Conservation (phyloP, 2,329 filamentous ascomycete species). For the Davidsoniella australis region DNA sequence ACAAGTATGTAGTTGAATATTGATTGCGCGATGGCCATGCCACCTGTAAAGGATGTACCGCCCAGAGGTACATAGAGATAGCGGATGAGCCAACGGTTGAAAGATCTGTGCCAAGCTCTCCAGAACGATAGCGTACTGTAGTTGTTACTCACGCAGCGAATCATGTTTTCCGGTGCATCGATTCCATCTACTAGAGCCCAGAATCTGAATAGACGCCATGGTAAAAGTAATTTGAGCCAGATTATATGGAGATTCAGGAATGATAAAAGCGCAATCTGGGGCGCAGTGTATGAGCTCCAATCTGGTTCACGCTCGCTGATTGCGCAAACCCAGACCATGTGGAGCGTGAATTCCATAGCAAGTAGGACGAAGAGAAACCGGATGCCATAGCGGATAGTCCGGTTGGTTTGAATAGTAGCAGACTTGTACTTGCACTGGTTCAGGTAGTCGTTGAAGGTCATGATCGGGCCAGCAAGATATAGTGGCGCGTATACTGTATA, state of each 20-base stretch:
- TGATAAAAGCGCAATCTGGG: constrained; percentile 75
- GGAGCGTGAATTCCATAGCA: constrained; percentile 78
- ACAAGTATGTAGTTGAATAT: constrained; percentile 65
- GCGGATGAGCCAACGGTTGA: constrained; percentile 84
- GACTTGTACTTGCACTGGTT: constrained; percentile 63
- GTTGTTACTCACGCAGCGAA: constrained; percentile 90
- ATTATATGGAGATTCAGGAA: constrained; percentile 95
- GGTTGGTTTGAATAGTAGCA: constrained; percentile 49
- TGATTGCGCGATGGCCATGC: constrained; percentile 34
- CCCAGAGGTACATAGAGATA: constrained; percentile 91
- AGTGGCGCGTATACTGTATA: constrained; percentile 85
- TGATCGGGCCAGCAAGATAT: constrained; percentile 79
- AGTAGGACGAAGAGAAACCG: constrained; percentile 69
- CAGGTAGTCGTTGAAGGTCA: constrained; percentile 97
- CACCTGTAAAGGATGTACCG: constrained; percentile 38
- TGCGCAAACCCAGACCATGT: constrained; percentile 85
- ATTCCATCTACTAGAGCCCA: constrained; percentile 84
- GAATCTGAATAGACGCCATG: constrained; percentile 97
- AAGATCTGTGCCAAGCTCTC: constrained; percentile 89
- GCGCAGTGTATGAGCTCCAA: constrained; percentile 71
- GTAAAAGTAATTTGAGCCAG: constrained; percentile 91
- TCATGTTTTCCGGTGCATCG: constrained; percentile 95
- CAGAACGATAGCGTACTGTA: constrained; percentile 84
- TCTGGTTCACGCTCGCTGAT: constrained; percentile 67
- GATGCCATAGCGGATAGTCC: constrained; percentile 65